A percentile compares a stretch with the other conserved stretches of the same genome.
Evolutionary conservation across 2,329 filamentous ascomycete species (phyloP).

Genomic region (Incumbomyces lentus): DNA sequence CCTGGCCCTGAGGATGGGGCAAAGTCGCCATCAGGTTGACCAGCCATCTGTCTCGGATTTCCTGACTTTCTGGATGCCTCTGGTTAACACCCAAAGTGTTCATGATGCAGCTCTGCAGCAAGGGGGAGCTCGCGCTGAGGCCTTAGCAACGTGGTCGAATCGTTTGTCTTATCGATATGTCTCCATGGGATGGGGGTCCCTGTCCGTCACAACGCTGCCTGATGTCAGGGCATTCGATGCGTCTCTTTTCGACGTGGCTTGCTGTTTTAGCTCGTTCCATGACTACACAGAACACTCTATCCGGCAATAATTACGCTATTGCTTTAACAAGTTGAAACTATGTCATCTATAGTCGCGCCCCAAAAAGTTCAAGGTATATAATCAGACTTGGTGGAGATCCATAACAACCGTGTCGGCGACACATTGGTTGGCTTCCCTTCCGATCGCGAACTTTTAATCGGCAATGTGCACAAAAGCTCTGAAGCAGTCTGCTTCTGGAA

Average conservation of each 20-base stretch:
- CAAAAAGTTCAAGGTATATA: neutral
- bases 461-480: neutral
- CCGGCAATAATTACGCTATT: neutral
- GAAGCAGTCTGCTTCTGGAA: neutral
- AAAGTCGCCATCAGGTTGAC: no score
- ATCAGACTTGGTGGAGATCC: neutral
- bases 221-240: neutral
- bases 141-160: conserved; percentile 1
- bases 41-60: no score
- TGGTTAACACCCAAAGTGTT: no score
- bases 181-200: neutral
- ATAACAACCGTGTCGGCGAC: neutral
- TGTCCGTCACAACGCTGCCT: neutral
- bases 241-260: neutral
- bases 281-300: no score
- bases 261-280: neutral
- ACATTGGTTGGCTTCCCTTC: neutral
- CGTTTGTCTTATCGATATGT: neutral
- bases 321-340: neutral
- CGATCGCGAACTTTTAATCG: neutral
- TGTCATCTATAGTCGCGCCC: neutral
- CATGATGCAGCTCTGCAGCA: neutral
- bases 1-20: no score
- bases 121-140: neutral
- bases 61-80: no score